These are phyloP conservation scores for Vanrija sp. DNA, from an alignment of 1,284 basidiomycete species.

Conservation along the genomic window DNA sequence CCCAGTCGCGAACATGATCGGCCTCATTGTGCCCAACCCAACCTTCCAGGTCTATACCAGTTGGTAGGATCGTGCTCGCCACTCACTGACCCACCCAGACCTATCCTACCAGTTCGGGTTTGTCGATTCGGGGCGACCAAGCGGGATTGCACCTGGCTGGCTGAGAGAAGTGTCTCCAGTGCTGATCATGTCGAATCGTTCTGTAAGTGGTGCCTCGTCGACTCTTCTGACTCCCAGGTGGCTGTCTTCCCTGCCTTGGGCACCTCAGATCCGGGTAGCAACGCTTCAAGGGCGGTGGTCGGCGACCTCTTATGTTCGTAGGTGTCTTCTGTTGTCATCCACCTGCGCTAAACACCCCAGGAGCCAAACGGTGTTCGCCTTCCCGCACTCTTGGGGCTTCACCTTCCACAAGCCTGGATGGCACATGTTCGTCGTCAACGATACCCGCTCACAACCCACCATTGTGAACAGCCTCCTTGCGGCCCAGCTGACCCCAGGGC, in stretches of 20 bases:
- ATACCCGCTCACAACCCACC: conserved; percentile 42
- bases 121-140: conserved; percentile 40
- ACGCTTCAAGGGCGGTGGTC: conserved; percentile 17
- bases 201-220: conserved; percentile 21
- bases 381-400: conserved; percentile 30
- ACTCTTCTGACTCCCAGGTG: conserved; percentile 26
- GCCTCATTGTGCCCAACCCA: conserved; percentile 47
- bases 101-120: conserved; percentile 44
- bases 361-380: conserved; percentile 14
- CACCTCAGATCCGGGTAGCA: conserved; percentile 18
- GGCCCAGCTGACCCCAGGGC: not conserved
- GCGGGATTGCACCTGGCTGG: conserved; percentile 37
- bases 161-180: conserved; percentile 39
- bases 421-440: conserved; percentile 47
- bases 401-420: conserved; percentile 38
- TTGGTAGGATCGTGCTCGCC: conserved; percentile 11
- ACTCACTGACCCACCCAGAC: conserved; percentile 1
- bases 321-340: not conserved
- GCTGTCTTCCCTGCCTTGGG: conserved; percentile 32
- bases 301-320: conserved; percentile 38
- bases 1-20: conserved; percentile 34
- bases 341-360: not conserved
- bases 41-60: conserved; percentile 31
- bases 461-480: conserved; percentile 25
- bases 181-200: conserved; percentile 36